Percentiles rank a stretch among this genome's conserved stretches.
Evolutionary conservation across 441 rosid species (phyloP).

Genomic region (Erysimum cheiri): DNA sequence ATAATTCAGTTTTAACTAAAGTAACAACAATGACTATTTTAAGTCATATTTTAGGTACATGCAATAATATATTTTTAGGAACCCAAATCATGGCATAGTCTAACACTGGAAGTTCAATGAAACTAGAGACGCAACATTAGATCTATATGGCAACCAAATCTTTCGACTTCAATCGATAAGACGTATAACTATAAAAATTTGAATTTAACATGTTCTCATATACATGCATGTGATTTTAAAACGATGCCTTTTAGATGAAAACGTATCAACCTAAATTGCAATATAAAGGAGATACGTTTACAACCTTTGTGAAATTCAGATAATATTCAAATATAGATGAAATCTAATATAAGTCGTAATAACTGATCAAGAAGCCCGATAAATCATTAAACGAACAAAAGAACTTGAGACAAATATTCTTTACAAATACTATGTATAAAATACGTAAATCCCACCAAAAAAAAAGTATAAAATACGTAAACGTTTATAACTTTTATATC

Average conservation of each 20-base stretch:
- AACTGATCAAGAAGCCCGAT: background rate
- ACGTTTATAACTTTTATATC: background rate
- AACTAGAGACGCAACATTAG: slow-evolving; percentile 10
- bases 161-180: slow-evolving; percentile 32
- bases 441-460: too few relatives aligned
- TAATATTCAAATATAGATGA: background rate
- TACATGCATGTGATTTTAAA: slow-evolving; percentile 30
- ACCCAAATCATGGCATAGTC: too few relatives aligned
- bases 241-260: slow-evolving; percentile 8
- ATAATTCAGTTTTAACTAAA: background rate
- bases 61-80: background rate
- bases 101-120: background rate
- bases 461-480: slow-evolving; percentile 25
- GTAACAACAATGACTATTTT: background rate
- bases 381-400: background rate
- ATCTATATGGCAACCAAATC: slow-evolving; percentile 20
- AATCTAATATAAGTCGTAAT: background rate
- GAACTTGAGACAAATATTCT: slow-evolving; percentile 17
- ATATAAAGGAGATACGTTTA: background rate
- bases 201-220: slow-evolving; percentile 26
- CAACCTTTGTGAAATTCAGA: background rate
- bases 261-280: slow-evolving; percentile 18
- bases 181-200: slow-evolving; percentile 19
- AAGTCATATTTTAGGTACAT: background rate
- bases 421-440: too few relatives aligned